Conservation (phyloP, 768 basidiomycete species). For the Heimioporus sp. region DNA sequence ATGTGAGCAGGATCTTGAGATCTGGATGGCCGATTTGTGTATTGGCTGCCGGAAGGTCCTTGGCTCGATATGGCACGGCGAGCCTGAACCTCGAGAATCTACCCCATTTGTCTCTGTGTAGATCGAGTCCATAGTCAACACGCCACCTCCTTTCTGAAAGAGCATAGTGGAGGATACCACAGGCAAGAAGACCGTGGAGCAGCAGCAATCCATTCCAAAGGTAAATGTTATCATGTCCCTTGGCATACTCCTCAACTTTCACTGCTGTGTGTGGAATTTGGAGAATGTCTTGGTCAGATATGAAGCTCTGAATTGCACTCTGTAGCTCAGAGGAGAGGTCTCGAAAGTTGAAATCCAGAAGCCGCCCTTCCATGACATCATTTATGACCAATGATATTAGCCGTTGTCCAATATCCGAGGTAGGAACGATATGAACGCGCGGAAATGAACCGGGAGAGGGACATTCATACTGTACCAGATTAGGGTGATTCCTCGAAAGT, state of each 20-base stretch:
- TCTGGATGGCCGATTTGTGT: constrained; percentile 38
- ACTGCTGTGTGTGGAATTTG: background rate
- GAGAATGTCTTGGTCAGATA: constrained; percentile 6
- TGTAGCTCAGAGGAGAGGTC: background rate
- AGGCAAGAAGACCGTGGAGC: constrained; percentile 31
- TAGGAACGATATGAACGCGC: constrained; percentile 4
- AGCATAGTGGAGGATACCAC: constrained; percentile 21
- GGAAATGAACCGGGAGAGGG: constrained; percentile 8
- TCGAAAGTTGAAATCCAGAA: constrained; percentile 10
- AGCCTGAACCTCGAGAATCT: no score
- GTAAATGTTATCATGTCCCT: background rate
- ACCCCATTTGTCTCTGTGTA: background rate
- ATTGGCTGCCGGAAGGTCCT: constrained; percentile 28
- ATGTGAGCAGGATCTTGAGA: constrained; percentile 31
- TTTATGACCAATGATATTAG: constrained; percentile 2
- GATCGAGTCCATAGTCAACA: constrained; percentile 30
- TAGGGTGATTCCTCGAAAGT: background rate
- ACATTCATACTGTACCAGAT: constrained; percentile 1
- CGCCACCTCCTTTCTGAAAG: constrained; percentile 31
- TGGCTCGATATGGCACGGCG: constrained; percentile 36
- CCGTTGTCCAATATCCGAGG: background rate
- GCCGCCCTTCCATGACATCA: constrained; percentile 7
- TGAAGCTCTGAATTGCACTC: constrained; percentile 10
- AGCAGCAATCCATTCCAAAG: constrained; percentile 18
- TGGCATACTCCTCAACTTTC: constrained; percentile 2